Conservation (phyloP, 2,329 filamentous ascomycete species). For the Xylariomycetidae sp. region DNA sequence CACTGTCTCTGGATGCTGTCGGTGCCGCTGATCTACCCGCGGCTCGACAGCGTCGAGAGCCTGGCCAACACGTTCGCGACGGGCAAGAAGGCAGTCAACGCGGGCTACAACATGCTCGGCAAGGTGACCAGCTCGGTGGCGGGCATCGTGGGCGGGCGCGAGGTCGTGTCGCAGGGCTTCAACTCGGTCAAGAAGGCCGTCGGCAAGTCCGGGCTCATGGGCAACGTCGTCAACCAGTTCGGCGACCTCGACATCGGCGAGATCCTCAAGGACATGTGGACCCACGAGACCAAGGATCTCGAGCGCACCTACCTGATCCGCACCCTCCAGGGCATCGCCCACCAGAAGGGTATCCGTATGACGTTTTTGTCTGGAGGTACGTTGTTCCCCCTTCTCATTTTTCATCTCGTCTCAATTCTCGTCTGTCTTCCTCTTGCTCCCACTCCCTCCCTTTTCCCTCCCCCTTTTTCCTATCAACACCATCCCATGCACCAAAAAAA, state of each 20-base stretch:
- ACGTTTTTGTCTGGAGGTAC: conserved; percentile 86
- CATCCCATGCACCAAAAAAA: too few relatives aligned
- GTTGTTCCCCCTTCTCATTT: conserved; percentile 2
- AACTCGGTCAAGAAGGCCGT: conserved; percentile 94
- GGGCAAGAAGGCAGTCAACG: conserved; percentile 94
- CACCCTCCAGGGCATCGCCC: conserved; percentile 89
- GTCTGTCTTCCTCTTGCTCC: too few relatives aligned
- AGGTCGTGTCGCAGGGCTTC: conserved; percentile 88
- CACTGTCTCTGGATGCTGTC: conserved; percentile 97
- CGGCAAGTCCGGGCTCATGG: conserved; percentile 93
- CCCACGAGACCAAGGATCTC: conserved; percentile 94
- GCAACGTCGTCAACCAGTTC: conserved; percentile 90
- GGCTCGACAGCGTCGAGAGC: conserved; percentile 86
- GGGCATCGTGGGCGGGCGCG: conserved; percentile 91
- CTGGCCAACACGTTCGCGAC: conserved; percentile 87
- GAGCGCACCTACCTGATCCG: conserved; percentile 95
- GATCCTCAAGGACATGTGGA: conserved; percentile 95
- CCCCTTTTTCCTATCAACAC: too few relatives aligned
- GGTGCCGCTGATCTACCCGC: conserved; percentile 84
- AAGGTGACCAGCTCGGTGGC: conserved; percentile 94
- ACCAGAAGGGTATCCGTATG: conserved; percentile 94
- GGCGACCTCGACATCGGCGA: conserved; percentile 93
- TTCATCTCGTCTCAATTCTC: too few relatives aligned
- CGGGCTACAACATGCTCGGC: conserved; percentile 91
- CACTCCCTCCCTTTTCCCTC: too few relatives aligned